Evolutionary conservation across 2,329 filamentous ascomycete genomes (phyloP), one percentile per base, ranked within the genome.

Genomic region (Macrophomina pseudophaseolina): DNA sequence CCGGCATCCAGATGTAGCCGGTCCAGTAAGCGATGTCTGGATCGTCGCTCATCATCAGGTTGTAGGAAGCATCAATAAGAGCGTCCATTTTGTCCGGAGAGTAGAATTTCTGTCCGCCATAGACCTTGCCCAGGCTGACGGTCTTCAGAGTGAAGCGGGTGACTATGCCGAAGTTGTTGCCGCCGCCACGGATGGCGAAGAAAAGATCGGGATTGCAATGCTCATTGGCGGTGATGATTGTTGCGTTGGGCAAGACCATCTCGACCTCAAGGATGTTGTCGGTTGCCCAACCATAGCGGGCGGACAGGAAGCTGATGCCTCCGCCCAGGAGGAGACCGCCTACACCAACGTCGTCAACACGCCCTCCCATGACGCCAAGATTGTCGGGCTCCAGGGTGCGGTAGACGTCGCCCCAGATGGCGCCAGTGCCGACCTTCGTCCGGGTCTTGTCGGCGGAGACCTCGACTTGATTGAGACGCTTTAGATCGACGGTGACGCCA

Each of bases 81-180:
- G 60, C 65, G 6, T 72, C 68, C 58, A 71, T 73, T 66, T 71
- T 68, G 38, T 69, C 71, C 32, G 71, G 59, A 16, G 69, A 66
- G 42, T 72, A 71, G 28, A 73, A 73, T 33, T 78, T 71, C 3
- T 79, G 73, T 3, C 79, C 78, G 66, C 77, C 76, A 77, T 78
- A 80, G 58, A 78, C 70, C 3, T 65, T 65, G 16, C 49, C 52
- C 12, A 30, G 59, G 40, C 35, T 23, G 11, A 64, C 40, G 11
- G 38, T 65, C 5, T 32, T 30, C 11, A 75, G 70, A 9, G 72
- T 72, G 62, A 78, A 74, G 9, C 72, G 72, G 5, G 76, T 78
- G 30, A 80, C 77, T 16, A 80, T 73, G n/a, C 75, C 79, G 42
- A 80, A 77, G 66, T 79, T 78, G 64, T 71, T 76, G 4, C 70